phyloP scores from a whole-genome alignment of 208 protist genomes.

The Leishmania aethiopica region DNA sequence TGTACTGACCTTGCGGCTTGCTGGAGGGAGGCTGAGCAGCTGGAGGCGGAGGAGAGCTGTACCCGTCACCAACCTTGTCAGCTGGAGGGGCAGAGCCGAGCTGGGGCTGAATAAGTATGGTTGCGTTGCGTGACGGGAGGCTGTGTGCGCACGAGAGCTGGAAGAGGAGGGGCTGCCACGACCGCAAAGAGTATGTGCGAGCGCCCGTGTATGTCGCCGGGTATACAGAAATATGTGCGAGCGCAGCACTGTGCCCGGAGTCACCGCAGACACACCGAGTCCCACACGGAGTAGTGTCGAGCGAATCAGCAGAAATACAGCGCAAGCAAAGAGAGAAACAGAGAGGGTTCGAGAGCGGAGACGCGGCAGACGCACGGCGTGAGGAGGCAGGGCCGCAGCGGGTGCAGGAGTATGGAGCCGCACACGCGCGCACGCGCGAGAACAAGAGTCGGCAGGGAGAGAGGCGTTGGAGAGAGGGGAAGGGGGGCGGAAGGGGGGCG shows the following conservation, averaged over 20 bases:
- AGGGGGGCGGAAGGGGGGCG: neutral
- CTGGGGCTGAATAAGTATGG: neutral
- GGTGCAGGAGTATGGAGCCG: neutral
- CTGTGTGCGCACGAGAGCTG: neutral
- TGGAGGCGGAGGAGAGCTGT: neutral
- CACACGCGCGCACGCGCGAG: neutral
- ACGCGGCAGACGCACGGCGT: neutral
- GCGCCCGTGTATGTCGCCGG: neutral
- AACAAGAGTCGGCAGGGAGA: neutral
- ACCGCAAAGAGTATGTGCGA: neutral
- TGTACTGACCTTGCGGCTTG: neutral
- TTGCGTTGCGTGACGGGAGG: neutral
- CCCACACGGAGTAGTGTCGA: neutral
- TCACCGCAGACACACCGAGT: neutral
- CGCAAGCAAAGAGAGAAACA: neutral
- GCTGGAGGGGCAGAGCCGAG: neutral
- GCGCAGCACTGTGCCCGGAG: neutral
- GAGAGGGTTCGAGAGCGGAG: neutral
- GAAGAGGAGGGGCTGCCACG: neutral
- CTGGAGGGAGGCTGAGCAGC: neutral
- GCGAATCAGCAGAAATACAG: neutral
- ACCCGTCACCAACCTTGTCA: neutral
- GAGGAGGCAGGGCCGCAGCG: neutral
- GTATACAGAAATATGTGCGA: neutral
- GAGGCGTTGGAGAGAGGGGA: neutral